A percentile compares a stretch with the other conserved stretches of the same genome.
Conservation (phyloP, 1,139 yeast genomes). For the Yamadazyma epiphylla region DNA sequence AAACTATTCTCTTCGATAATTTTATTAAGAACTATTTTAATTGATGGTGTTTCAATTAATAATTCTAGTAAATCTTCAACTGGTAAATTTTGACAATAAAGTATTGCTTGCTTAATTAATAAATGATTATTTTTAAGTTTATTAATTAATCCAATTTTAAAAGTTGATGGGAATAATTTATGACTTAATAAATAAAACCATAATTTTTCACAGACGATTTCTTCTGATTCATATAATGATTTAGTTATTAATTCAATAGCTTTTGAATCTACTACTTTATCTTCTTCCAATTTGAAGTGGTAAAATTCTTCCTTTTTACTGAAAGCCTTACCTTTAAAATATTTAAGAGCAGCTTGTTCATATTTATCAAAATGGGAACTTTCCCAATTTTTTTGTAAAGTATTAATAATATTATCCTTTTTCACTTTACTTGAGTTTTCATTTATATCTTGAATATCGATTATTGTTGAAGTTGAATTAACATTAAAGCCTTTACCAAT, state of each 20-base stretch:
- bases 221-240: constrained; percentile 33
- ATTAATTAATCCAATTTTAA: constrained; percentile 50
- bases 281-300: constrained; percentile 66
- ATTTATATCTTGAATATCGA: constrained; percentile 26
- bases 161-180: constrained; percentile 71
- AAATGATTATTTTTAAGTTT: constrained; percentile 51
- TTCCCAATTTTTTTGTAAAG: constrained; percentile 12
- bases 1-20: constrained; percentile 32
- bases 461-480: constrained; percentile 13
- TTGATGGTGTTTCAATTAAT: constrained; percentile 21
- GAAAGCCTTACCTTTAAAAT: constrained; percentile 30
- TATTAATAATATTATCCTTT: constrained; percentile 17
- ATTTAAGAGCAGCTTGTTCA: constrained; percentile 9
- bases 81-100: constrained; percentile 69
- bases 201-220: constrained; percentile 50
- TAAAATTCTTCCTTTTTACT: no score
- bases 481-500: constrained; percentile 56
- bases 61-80: constrained; percentile 61
- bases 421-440: constrained; percentile 18
- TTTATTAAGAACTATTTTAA: constrained; percentile 21
- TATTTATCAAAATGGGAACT: constrained; percentile 17
- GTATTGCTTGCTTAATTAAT: constrained; percentile 75
- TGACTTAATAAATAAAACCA: constrained; percentile 77
- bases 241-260: constrained; percentile 50
- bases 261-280: constrained; percentile 60